Base-by-base conservation (phyloP, 495 filamentous ascomycete genomes). In the Tetracladium setigerum region DNA sequence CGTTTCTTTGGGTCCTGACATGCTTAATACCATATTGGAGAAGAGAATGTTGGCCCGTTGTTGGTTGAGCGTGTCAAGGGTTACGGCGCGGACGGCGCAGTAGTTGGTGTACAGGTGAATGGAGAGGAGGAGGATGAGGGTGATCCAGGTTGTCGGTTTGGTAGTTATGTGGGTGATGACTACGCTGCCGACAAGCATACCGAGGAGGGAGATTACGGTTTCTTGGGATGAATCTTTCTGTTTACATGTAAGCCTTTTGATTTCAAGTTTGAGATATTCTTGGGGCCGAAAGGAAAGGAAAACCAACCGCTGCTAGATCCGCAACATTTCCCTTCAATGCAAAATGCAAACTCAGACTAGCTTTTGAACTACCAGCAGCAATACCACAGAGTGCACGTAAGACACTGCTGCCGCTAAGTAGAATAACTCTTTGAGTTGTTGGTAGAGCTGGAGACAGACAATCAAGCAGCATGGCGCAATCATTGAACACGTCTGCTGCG, bases 211-310 rank as follows among this genome's bases (percentile, higher is more conserved):
- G 44, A 98, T 89, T 32, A 96, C 74, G 0, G 91, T 98, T 67
- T 98, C 91, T 69, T 98, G 91, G 50, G 86, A 91, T 17, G 89
- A 91, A 59, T 98, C 91, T 79, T 98, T 78, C 59, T 59, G 30
- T 17, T 18, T 15, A 7, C 14, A 13, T 4, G 39, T 53, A 8
- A 49, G 41, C 9, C 16, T 36, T 24, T 11, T 15, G 16, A 38
- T 30, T 9, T 37, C 5, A 41, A 10, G 1, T 33, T 1, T 40
- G 15, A 34, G 24, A 24, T 14, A 17, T 3, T 7, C 7, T 27
- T 27, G 7, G 33, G 14, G 18, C 7, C 7, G 15, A 40, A 22
- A 13, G 24, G 10, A 16, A 31, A 50, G 1, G 11, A 5, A 37
- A 11, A 67, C 79, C 61, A 62, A 85, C 81, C 41, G 91, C 91